phyloP scores from a whole-genome alignment of 129 eudicot genomes.

The Escallonia rubra region DNA sequence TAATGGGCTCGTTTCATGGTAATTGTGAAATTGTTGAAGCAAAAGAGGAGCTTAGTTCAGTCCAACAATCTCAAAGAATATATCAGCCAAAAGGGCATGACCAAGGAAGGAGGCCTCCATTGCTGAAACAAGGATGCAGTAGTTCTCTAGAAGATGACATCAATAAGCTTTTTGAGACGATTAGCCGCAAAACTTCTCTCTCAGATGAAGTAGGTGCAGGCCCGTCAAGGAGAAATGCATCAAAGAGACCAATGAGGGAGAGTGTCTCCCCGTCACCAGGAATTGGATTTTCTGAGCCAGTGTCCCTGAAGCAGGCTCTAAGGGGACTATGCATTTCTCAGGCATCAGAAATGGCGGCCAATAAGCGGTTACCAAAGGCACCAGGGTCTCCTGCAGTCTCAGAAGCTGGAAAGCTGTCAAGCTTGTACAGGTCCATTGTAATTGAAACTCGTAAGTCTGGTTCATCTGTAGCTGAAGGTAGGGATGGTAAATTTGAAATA shows the following conservation, averaged over 20 bases:
- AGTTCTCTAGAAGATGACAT: slow-evolving; percentile 73
- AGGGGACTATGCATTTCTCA: slow-evolving; percentile 92
- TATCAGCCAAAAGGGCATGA: slow-evolving; percentile 19
- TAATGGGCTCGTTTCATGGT: slow-evolving; percentile 51
- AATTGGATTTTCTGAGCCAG: slow-evolving; percentile 69
- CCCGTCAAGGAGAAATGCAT: slow-evolving; percentile 47
- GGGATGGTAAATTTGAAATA: slow-evolving; percentile 33
- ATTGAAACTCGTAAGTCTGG: slow-evolving; percentile 45
- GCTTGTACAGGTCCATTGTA: slow-evolving; percentile 36
- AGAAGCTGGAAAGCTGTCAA: slow-evolving; percentile 43
- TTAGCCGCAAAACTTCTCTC: slow-evolving; percentile 48
- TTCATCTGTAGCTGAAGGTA: slow-evolving; percentile 20
- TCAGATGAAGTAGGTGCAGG: slow-evolving; percentile 39
- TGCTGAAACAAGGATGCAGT: slow-evolving; percentile 35
- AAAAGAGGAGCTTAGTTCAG: slow-evolving; percentile 44
- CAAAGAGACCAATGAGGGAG: slow-evolving; percentile 71
- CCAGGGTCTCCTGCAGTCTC: slow-evolving; percentile 67
- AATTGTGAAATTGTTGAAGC: slow-evolving; percentile 72
- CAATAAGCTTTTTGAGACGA: slow-evolving; percentile 72
- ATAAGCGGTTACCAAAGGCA: slow-evolving; percentile 54
- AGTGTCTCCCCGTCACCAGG: slow-evolving; percentile 55
- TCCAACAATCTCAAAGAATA: slow-evolving; percentile 13
- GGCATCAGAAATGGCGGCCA: slow-evolving; percentile 97
- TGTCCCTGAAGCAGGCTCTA: slow-evolving; percentile 84
- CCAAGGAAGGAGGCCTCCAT: slow-evolving; percentile 49